Percentiles rank a stretch among this genome's conserved stretches.
phyloP scores from a whole-genome alignment of 2,329 filamentous ascomycete species.

The Fusarium nelsonii region DNA sequence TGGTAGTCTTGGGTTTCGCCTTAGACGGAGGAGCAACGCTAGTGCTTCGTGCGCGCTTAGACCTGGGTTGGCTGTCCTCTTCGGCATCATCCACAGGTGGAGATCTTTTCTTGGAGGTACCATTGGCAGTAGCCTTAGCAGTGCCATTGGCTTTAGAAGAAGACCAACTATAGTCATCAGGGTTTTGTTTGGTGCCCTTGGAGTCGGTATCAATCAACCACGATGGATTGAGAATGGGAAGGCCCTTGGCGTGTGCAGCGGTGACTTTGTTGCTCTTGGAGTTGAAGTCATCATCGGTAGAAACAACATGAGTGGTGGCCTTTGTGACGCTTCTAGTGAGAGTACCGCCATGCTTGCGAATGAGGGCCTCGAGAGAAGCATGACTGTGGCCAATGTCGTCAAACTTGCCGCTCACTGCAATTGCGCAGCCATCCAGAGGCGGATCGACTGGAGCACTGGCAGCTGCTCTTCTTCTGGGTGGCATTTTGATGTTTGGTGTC shows the following conservation, averaged over 20 bases:
- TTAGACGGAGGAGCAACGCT: background rate
- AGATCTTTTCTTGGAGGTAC: slow-evolving; percentile 47
- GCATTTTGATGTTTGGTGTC: slow-evolving; percentile 29
- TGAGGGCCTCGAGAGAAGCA: slow-evolving; percentile 58
- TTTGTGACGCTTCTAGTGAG: slow-evolving; percentile 62
- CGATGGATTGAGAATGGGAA: slow-evolving; percentile 68
- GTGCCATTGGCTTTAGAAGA: slow-evolving; percentile 45
- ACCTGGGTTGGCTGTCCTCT: slow-evolving; percentile 45
- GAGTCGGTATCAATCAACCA: slow-evolving; percentile 72
- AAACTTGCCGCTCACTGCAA: slow-evolving; percentile 73
- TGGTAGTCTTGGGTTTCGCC: slow-evolving; percentile 12
- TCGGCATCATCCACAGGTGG: slow-evolving; percentile 44
- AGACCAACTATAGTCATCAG: slow-evolving; percentile 48
- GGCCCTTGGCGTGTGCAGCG: slow-evolving; percentile 58
- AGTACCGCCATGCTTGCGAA: slow-evolving; percentile 63
- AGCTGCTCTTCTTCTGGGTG: slow-evolving; percentile 42
- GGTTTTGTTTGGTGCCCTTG: slow-evolving; percentile 43
- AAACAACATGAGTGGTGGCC: slow-evolving; percentile 68
- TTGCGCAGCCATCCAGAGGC: slow-evolving; percentile 61
- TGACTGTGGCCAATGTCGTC: slow-evolving; percentile 65
- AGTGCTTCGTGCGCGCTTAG: slow-evolving; percentile 3
- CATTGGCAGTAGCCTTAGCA: slow-evolving; percentile 36
- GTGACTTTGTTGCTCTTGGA: slow-evolving; percentile 65
- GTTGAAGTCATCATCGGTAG: slow-evolving; percentile 65
- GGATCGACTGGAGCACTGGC: slow-evolving; percentile 41